Evolutionary conservation across 1,284 basidiomycete genomes (phyloP).

Genomic region (Malassezia slooffiae): DNA sequence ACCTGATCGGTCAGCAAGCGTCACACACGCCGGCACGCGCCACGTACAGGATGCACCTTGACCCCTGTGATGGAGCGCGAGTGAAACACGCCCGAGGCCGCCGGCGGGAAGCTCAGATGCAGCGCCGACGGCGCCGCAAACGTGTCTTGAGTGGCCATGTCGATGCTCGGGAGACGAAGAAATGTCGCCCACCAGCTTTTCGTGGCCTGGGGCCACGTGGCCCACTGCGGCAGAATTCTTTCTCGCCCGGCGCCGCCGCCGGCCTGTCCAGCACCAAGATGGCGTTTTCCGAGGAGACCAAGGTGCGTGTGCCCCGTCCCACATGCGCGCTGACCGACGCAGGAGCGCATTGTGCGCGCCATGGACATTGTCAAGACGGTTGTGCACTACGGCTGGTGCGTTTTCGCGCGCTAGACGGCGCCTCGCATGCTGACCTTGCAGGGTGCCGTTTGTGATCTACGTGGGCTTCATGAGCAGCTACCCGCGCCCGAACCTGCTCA

Average conservation of each 20-base stretch:
- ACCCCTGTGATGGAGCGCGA: constrained; percentile 41
- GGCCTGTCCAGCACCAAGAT: constrained; percentile 9
- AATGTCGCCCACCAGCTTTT: constrained; percentile 1
- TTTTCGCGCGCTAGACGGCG: not conserved
- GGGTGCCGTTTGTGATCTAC: constrained; percentile 44
- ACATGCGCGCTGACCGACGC: not conserved
- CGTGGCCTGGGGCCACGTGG: constrained; percentile 2
- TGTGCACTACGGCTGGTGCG: constrained; percentile 42
- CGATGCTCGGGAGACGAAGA: constrained; percentile 10
- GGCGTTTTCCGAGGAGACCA: constrained; percentile 41
- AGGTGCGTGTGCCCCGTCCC: constrained; percentile 17
- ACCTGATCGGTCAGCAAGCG: constrained; percentile 5
- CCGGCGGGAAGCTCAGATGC: constrained; percentile 42
- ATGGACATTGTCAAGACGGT: constrained; percentile 40
- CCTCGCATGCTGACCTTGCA: constrained; percentile 3
- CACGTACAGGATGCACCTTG: constrained; percentile 37
- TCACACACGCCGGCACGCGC: not conserved
- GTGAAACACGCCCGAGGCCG: constrained; percentile 37
- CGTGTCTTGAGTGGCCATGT: constrained; percentile 13
- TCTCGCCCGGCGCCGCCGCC: not conserved
- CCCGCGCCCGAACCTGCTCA: constrained; percentile 41
- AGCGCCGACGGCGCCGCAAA: constrained; percentile 35
- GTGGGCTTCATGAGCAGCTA: constrained; percentile 41
- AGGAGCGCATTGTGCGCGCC: constrained; percentile 41
- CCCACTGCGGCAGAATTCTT: constrained; percentile 10